A percentile compares a stretch with the other conserved stretches of the same genome.
These are phyloP conservation scores for Erodium maritimum DNA, from an alignment of 345 rosid genomes.

Conservation along the genomic window DNA sequence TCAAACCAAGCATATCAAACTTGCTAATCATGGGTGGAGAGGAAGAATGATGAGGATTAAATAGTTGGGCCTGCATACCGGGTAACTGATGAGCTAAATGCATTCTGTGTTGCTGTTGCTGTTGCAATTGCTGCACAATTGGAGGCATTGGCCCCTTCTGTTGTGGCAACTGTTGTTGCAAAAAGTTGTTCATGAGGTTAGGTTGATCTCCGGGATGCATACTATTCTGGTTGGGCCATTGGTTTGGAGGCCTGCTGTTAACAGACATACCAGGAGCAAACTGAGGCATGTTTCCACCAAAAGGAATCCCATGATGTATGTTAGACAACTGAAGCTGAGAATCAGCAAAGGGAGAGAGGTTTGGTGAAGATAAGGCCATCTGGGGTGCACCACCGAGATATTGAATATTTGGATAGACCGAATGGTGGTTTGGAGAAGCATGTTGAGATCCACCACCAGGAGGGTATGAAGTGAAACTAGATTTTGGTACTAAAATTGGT, in stretches of 20 bases:
- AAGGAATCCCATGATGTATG: slow-evolving; percentile 50
- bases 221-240: slow-evolving; percentile 70
- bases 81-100: slow-evolving; percentile 51
- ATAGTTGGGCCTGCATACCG: slow-evolving; percentile 59
- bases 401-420: slow-evolving; percentile 39
- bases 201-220: slow-evolving; percentile 59
- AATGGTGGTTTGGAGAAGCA: slow-evolving; percentile 46
- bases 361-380: slow-evolving; percentile 41
- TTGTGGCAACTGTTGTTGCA: slow-evolving; percentile 61
- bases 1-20: slow-evolving; percentile 29
- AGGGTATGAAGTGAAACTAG: slow-evolving; percentile 71
- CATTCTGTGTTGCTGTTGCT: slow-evolving; percentile 45
- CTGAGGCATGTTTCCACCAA: slow-evolving; percentile 52
- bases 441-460: slow-evolving; percentile 54
- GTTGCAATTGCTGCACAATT: slow-evolving; percentile 52
- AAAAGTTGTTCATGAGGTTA: slow-evolving; percentile 42
- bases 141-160: slow-evolving; percentile 53
- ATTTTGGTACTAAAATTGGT: slow-evolving; percentile 51
- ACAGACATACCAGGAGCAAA: slow-evolving; percentile 58
- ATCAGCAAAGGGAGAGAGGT: slow-evolving; percentile 40
- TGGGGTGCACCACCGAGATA: slow-evolving; percentile 43
- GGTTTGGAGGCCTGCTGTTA: slow-evolving; percentile 56
- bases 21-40: slow-evolving; percentile 27
- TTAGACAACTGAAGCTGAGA: slow-evolving; percentile 47
- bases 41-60: slow-evolving; percentile 43